These are phyloP conservation scores for Chaetothyriales sp. DNA, from an alignment of 2,329 filamentous ascomycete species.

Conservation along the genomic window DNA sequence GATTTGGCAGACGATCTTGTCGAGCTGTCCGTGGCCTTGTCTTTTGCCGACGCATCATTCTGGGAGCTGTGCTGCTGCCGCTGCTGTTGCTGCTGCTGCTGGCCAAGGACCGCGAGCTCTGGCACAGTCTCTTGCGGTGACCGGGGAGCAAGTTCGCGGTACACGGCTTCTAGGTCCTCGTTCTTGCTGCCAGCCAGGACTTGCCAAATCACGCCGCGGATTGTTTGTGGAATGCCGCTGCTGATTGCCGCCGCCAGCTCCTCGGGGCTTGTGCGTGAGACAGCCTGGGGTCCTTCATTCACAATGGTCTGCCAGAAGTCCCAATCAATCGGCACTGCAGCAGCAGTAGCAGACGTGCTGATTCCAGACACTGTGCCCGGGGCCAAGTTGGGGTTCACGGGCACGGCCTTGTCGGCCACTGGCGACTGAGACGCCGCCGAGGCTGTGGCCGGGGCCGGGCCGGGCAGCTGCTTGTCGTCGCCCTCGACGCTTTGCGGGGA, in stretches of 20 bases:
- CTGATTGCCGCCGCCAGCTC: slow-evolving; percentile 85
- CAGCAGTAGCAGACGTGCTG: slow-evolving; percentile 53
- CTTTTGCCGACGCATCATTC: slow-evolving; percentile 45
- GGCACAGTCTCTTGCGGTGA: slow-evolving; percentile 66
- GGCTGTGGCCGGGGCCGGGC: slow-evolving; percentile 14
- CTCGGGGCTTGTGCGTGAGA: slow-evolving; percentile 74
- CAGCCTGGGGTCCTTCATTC: slow-evolving; percentile 79
- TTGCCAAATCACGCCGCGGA: slow-evolving; percentile 98
- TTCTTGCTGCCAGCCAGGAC: slow-evolving; percentile 92
- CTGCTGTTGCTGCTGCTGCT: too few relatives aligned
- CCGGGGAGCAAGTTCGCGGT: slow-evolving; percentile 63
- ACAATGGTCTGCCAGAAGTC: slow-evolving; percentile 95
- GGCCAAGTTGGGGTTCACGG: slow-evolving; percentile 56
- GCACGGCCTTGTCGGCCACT: slow-evolving; percentile 38
- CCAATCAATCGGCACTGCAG: slow-evolving; percentile 73
- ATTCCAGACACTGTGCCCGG: slow-evolving; percentile 78
- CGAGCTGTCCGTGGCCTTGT: slow-evolving; percentile 55
- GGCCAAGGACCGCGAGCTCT: slow-evolving; percentile 29
- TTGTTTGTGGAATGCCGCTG: slow-evolving; percentile 82
- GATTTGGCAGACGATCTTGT: slow-evolving; percentile 79
- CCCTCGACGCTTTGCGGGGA: slow-evolving; percentile 8
- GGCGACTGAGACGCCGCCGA: slow-evolving; percentile 26
- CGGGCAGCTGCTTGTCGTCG: slow-evolving; percentile 11
- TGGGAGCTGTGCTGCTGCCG: slow-evolving; percentile 23
- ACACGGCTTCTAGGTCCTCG: slow-evolving; percentile 74